A percentile compares a stretch with the other conserved stretches of the same genome.
These are phyloP conservation scores for Groenewaldozyma sp. DNA, from an alignment of 1,139 yeast genomes.

Conservation along the genomic window DNA sequence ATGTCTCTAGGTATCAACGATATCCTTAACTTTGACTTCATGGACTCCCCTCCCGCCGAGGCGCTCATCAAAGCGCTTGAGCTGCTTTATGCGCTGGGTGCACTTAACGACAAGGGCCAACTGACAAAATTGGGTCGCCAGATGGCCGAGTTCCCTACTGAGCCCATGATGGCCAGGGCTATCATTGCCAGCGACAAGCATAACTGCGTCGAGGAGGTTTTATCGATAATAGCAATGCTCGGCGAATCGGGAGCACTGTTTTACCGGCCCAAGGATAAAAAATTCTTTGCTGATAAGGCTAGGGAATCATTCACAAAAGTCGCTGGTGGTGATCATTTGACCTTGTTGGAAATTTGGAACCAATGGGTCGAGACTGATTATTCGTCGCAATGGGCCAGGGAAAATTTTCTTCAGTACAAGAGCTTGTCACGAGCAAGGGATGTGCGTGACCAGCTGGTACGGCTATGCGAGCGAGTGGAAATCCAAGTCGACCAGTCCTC, in stretches of 20 bases:
- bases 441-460: conserved; percentile 60
- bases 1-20: conserved; percentile 78
- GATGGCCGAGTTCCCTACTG: conserved; percentile 91
- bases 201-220: conserved; percentile 54
- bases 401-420: conserved; percentile 68
- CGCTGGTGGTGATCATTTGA: conserved; percentile 72
- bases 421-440: conserved; percentile 62
- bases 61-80: conserved; percentile 73
- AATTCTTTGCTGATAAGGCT: conserved; percentile 55
- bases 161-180: conserved; percentile 79
- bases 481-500: conserved; percentile 27
- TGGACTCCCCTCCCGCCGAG: conserved; percentile 86
- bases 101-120: conserved; percentile 70
- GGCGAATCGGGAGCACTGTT: conserved; percentile 73
- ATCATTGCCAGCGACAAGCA: conserved; percentile 53
- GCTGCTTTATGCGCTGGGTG: conserved; percentile 73
- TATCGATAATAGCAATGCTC: conserved; percentile 70
- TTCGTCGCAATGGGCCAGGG: conserved; percentile 80
- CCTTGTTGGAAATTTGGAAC: conserved; percentile 63
- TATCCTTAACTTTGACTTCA: conserved; percentile 69
- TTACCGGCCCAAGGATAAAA: conserved; percentile 62
- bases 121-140: conserved; percentile 66
- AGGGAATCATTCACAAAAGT: conserved; percentile 44
- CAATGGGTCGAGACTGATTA: conserved; percentile 67
- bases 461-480: conserved; percentile 55